phyloP scores from a whole-genome alignment of 2,329 filamentous ascomycete species.

The Decorospora gaudefroyi region DNA sequence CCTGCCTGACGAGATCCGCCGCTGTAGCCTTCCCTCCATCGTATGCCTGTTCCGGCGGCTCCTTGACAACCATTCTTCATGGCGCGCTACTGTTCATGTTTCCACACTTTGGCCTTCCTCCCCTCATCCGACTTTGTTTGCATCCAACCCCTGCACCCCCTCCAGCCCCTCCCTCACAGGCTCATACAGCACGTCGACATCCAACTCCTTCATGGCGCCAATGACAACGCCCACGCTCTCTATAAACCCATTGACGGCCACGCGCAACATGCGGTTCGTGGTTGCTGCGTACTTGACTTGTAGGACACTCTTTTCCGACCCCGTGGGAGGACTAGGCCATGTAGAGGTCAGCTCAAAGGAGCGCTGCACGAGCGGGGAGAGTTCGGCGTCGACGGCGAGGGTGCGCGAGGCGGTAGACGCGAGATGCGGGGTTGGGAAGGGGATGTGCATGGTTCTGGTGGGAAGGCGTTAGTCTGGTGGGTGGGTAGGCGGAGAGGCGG shows the following conservation, averaged over 20 bases:
- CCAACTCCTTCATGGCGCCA: constrained; percentile 87
- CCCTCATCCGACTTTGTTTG: constrained; percentile 60
- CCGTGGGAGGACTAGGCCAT: constrained; percentile 5
- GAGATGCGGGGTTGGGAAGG: constrained; percentile 79
- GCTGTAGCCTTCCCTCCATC: too few relatives aligned
- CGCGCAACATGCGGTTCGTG: constrained; percentile 94
- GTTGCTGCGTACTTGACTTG: constrained; percentile 80
- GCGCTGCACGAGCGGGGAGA: constrained; percentile 81
- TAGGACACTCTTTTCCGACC: constrained; percentile 57
- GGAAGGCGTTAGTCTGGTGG: background rate
- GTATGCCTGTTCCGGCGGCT: too few relatives aligned
- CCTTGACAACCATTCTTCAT: too few relatives aligned
- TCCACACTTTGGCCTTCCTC: background rate
- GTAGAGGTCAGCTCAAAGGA: constrained; percentile 61
- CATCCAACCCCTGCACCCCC: constrained; percentile 73
- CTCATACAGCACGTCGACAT: constrained; percentile 74
- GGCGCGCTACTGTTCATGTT: background rate
- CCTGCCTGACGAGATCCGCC: too few relatives aligned
- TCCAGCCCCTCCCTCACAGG: constrained; percentile 52
- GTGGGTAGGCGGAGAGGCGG: too few relatives aligned
- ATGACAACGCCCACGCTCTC: constrained; percentile 83
- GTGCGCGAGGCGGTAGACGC: constrained; percentile 75
- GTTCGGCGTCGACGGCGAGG: constrained; percentile 82
- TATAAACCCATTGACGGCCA: constrained; percentile 95
- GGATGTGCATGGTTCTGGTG: constrained; percentile 71